These are phyloP conservation scores for Aspergillus avenaceus DNA, from an alignment of 495 filamentous ascomycete genomes.

Conservation along the genomic window DNA sequence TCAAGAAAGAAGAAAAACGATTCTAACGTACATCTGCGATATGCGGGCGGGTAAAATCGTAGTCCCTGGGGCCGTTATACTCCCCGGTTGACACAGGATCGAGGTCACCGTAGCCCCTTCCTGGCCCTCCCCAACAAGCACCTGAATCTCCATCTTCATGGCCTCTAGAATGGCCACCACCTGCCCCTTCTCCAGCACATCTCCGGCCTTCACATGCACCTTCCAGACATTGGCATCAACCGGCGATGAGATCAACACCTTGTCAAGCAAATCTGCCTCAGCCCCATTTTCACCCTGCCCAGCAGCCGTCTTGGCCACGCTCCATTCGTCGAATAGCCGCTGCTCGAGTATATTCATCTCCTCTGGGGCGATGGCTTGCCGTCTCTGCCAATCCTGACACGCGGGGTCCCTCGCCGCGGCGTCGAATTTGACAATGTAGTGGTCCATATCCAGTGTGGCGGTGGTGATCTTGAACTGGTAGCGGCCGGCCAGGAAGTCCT, in stretches of 20 bases:
- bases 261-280: neutral
- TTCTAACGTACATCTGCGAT: too few relatives aligned
- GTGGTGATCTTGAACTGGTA: neutral
- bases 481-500: neutral
- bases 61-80: too few relatives aligned
- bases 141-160: conserved; percentile 9
- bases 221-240: conserved; percentile 6
- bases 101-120: neutral
- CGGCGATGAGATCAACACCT: neutral
- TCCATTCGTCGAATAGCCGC: neutral
- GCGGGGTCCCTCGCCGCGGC: neutral
- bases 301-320: neutral
- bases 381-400: neutral
- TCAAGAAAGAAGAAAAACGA: too few relatives aligned
- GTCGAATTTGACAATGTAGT: too few relatives aligned
- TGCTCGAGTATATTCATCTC: neutral
- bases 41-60: too few relatives aligned
- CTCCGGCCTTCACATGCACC: neutral
- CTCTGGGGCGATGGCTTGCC: neutral
- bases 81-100: neutral
- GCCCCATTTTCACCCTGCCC: neutral
- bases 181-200: neutral
- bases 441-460: neutral
- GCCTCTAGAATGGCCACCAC: conserved; percentile 2
- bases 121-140: neutral